A percentile compares a stretch with the other conserved stretches of the same genome.
These are phyloP conservation scores for Rhododendron ovatum DNA, from an alignment of 148 eudicot species.

Conservation along the genomic window DNA sequence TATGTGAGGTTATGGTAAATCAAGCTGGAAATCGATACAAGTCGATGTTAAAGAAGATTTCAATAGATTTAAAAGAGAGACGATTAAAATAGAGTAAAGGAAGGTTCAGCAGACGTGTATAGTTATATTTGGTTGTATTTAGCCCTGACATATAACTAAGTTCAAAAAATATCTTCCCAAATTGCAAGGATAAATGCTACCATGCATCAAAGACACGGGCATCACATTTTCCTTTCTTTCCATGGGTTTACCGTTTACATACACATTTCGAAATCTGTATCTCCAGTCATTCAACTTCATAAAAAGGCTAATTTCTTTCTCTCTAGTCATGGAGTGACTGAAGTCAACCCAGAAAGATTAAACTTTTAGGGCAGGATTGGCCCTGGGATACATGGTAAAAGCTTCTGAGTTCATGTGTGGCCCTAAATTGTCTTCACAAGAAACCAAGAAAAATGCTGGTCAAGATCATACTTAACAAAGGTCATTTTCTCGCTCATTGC, in stretches of 20 bases:
- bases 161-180: background rate
- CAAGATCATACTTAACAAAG: background rate
- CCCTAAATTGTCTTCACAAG: background rate
- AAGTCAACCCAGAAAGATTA: background rate
- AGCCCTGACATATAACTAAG: background rate
- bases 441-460: background rate
- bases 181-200: background rate
- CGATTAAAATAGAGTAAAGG: background rate
- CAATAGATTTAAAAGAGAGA: background rate
- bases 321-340: background rate
- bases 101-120: background rate
- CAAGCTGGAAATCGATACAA: background rate
- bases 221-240: background rate
- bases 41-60: background rate
- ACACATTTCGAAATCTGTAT: background rate
- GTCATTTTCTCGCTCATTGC: background rate
- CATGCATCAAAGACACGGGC: background rate
- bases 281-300: background rate
- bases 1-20: background rate
- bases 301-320: background rate
- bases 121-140: background rate
- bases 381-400: background rate
- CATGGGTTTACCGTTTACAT: background rate
- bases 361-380: background rate
- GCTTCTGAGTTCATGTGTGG: background rate